These are phyloP conservation scores for Colletotrichum sp. DNA, from an alignment of 2,329 filamentous ascomycete species.

Conservation along the genomic window DNA sequence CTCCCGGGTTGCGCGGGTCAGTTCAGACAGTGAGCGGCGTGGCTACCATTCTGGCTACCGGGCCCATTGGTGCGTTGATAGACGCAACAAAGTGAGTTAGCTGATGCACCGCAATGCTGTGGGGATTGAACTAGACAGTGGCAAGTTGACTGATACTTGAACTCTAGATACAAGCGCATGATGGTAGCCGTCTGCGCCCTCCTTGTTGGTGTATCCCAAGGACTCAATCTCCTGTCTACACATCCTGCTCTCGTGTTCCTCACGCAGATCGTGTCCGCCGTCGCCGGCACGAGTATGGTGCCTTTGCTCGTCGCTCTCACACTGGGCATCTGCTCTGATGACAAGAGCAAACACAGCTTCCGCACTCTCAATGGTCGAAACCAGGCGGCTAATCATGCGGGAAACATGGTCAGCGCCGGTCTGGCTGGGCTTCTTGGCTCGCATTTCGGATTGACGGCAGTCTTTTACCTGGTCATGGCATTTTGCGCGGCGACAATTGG, in stretches of 20 bases:
- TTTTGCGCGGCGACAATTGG: background rate
- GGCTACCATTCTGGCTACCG: conserved; percentile 5
- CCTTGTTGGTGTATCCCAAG: conserved; percentile 7
- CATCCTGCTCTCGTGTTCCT: conserved; percentile 7
- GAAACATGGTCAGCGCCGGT: conserved; percentile 14
- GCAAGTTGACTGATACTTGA: background rate
- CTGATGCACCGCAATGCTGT: background rate
- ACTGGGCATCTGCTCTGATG: background rate
- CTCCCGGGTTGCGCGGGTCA: conserved; percentile 5
- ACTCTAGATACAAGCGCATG: background rate
- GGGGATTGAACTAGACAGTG: background rate
- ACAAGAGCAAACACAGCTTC: conserved; percentile 1
- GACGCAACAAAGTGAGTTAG: conserved; percentile 10
- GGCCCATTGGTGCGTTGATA: conserved; percentile 11
- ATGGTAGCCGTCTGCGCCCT: background rate
- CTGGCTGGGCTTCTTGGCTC: background rate
- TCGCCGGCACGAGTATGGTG: conserved; percentile 5
- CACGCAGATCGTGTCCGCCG: conserved; percentile 12
- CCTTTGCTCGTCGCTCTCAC: conserved; percentile 9
- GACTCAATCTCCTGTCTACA: conserved; percentile 4
- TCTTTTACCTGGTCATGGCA: conserved; percentile 11
- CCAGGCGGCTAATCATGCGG: conserved; percentile 6
- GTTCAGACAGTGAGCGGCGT: conserved; percentile 3
- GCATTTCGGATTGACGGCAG: background rate
- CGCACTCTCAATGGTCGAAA: conserved; percentile 1